Base-by-base conservation (phyloP, 768 basidiomycete species). In the Serendipita sp. region DNA sequence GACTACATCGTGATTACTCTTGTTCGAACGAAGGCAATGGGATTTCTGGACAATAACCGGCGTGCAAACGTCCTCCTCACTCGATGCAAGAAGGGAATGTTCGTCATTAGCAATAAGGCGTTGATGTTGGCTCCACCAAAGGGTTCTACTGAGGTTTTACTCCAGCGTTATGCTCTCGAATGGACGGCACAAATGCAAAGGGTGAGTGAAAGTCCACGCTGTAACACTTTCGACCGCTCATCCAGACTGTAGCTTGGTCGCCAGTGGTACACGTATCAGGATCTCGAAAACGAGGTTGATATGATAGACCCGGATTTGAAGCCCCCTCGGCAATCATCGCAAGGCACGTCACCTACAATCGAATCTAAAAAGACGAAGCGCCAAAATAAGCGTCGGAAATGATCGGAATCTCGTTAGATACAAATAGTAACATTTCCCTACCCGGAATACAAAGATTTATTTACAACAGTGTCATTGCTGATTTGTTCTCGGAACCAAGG, bases 51-150 rank as follows among this genome's bases (percentile, higher is more conserved):
- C 14, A 83, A 83, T 67, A 66, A 77, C 9, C 78, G 84, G 30
- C 78, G 90, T 17, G 84, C 86, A 61, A 91, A 92, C 82, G 89
- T 92, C 63, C 90, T 92, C 88, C 82, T 91, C 5, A 85, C 83
- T 51, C 81, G 90, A 41, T 89, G 85, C 77, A 85, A 85, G 70
- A 76, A 73, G 58, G 84, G 82, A 31, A 90, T 91, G 88, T 82
- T 82, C 63, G 85, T 92, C 66, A 75, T 85, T 60, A 77, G 84
- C 22, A 86, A 76, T 67, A 74, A 75, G 65, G 73, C 73, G 17
- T 91, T 90, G 68, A 74, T 91, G 3, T 38, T 38, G 34, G 7
- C 34, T 38, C 14, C 34, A 14, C 34, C 34, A 7, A 38, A 5
- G 34, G 14, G 34, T 38, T 38, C 34, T 38, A 38, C 7, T 14